Conservation (phyloP, 2,329 filamentous ascomycete genomes). For the Rhynchosporium graminicola region DNA sequence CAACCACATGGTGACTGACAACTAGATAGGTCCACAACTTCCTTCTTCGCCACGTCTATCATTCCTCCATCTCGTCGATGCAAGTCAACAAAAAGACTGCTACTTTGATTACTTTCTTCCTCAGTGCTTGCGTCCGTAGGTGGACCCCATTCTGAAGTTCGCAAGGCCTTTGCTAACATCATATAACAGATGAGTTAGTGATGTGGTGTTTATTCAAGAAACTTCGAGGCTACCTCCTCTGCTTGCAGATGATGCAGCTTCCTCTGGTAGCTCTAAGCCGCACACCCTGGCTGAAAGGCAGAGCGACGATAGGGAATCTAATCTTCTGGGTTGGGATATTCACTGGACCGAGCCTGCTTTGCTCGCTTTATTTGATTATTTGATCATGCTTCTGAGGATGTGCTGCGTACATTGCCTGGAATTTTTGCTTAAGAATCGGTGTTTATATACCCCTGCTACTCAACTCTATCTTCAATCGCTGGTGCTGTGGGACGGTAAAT, state of each 20-base stretch:
- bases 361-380: slow-evolving; percentile 60
- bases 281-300: slow-evolving; percentile 64
- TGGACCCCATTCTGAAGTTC: neutral
- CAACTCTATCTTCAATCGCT: neutral
- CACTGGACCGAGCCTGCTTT: slow-evolving; percentile 69
- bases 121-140: slow-evolving; percentile 40
- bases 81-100: slow-evolving; percentile 69
- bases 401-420: neutral
- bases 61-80: slow-evolving; percentile 73
- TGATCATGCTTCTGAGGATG: slow-evolving; percentile 37
- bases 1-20: neutral
- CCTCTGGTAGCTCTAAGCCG: slow-evolving; percentile 68
- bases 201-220: slow-evolving; percentile 84
- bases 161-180: neutral
- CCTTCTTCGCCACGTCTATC: slow-evolving; percentile 76
- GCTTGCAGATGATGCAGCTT: slow-evolving; percentile 74
- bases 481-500: too few species aligned
- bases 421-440: neutral
- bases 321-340: slow-evolving; percentile 81
- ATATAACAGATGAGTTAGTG: slow-evolving; percentile 60
- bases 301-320: slow-evolving; percentile 67
- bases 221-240: slow-evolving; percentile 70
- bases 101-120: slow-evolving; percentile 48
- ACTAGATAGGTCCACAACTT: slow-evolving; percentile 52
- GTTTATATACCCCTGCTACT: slow-evolving; percentile 5